Evolutionary conservation across 2,329 filamentous ascomycete species (phyloP).

Genomic region (Monilinia polystroma): DNA sequence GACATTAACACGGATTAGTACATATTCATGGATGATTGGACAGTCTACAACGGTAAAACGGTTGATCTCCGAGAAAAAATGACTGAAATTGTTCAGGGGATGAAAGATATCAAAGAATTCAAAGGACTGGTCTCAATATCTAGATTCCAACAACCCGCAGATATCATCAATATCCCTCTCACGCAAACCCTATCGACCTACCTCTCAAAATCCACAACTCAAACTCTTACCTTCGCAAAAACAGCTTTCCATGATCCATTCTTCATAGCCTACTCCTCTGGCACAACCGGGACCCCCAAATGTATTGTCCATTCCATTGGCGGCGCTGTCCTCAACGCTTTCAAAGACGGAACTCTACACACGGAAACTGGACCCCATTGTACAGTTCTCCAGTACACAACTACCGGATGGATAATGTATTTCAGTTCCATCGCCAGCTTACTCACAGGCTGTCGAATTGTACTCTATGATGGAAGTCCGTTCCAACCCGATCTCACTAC

Average conservation of each 20-base stretch:
- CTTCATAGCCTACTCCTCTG: slow-evolving; percentile 74
- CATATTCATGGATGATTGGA: slow-evolving; percentile 80
- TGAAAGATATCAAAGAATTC: slow-evolving; percentile 61
- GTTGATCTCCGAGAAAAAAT: slow-evolving; percentile 74
- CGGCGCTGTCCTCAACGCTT: slow-evolving; percentile 56
- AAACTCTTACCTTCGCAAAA: slow-evolving; percentile 32
- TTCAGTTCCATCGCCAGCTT: slow-evolving; percentile 59
- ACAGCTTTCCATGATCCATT: slow-evolving; percentile 62
- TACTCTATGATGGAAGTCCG: slow-evolving; percentile 83
- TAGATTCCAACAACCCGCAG: slow-evolving; percentile 60
- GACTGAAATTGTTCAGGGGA: slow-evolving; percentile 58
- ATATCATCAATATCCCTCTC: slow-evolving; percentile 54
- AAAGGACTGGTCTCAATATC: slow-evolving; percentile 63
- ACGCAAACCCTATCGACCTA: slow-evolving; percentile 44
- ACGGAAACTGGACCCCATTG: slow-evolving; percentile 46
- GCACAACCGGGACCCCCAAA: slow-evolving; percentile 81
- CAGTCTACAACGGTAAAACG: slow-evolving; percentile 73
- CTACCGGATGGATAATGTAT: slow-evolving; percentile 89
- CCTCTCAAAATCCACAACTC: slow-evolving; percentile 39
- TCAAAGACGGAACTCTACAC: slow-evolving; percentile 62
- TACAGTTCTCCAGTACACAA: slow-evolving; percentile 55
- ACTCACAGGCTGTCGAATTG: slow-evolving; percentile 56
- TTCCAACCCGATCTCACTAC: slow-evolving; percentile 67
- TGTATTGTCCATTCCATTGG: slow-evolving; percentile 80
- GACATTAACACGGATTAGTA: slow-evolving; percentile 45